phyloP scores from a whole-genome alignment of 495 filamentous ascomycete species.

The Lasiosphaeriaceae sp. region DNA sequence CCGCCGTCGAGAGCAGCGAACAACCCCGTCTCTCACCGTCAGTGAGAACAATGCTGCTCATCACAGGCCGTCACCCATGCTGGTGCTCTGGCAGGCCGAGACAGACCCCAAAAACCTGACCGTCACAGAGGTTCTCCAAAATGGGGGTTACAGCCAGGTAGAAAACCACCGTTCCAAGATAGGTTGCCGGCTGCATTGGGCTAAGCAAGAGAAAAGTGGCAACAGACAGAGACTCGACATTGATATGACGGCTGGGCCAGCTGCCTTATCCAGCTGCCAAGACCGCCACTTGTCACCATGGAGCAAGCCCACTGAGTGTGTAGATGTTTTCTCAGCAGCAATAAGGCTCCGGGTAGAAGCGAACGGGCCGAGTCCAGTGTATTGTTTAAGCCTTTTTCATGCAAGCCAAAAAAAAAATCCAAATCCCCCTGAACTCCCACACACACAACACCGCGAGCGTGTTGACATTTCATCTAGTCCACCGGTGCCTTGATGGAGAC shows the following conservation, averaged over 20 bases:
- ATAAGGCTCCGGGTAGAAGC: not conserved
- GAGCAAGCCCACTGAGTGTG: not conserved
- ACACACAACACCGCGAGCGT: not conserved
- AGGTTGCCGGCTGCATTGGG: not conserved
- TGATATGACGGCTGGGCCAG: not conserved
- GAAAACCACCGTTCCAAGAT: not conserved
- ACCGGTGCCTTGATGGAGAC: not conserved
- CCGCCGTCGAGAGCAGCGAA: not conserved
- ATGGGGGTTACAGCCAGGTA: conserved; percentile 2
- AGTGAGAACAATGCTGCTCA: not conserved
- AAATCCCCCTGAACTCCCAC: not conserved
- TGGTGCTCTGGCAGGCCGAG: conserved; percentile 35
- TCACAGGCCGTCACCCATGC: conserved; percentile 25
- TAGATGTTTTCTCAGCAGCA: not conserved
- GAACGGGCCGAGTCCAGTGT: conserved; percentile 1
- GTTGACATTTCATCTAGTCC: not conserved
- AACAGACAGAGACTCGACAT: not conserved
- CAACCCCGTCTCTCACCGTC: not conserved
- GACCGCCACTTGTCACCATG: not conserved
- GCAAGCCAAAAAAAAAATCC: conserved; percentile 1
- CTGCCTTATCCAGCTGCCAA: not conserved
- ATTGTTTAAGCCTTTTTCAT: conserved; percentile 2
- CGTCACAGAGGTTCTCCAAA: conserved; percentile 31
- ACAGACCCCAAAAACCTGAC: conserved; percentile 34
- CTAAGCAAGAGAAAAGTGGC: not conserved